These are phyloP conservation scores for Eucalyptus sideroxylon DNA, from an alignment of 345 rosid genomes.

Conservation along the genomic window DNA sequence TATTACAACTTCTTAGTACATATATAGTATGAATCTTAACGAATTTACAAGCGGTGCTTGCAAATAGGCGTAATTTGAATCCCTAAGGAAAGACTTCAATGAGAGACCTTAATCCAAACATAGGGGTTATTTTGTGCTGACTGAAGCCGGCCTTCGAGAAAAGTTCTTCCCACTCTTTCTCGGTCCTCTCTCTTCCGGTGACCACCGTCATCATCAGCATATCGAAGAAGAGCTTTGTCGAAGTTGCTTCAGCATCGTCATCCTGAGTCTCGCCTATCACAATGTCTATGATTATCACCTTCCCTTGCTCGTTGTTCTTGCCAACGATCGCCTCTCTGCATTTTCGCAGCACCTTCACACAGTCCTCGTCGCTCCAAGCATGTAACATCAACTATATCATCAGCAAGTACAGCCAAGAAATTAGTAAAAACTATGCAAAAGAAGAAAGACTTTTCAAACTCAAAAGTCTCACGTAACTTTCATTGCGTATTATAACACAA, in stretches of 20 bases:
- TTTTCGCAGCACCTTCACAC: conserved; percentile 18
- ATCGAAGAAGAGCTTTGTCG: conserved; percentile 23
- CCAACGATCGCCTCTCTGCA: conserved; percentile 20
- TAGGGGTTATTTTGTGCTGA: conserved; percentile 11
- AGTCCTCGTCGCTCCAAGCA: conserved; percentile 25
- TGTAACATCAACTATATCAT: conserved; percentile 18
- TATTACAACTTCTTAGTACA: background rate
- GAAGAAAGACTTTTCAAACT: background rate
- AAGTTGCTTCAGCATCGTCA: background rate
- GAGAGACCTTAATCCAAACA: conserved; percentile 21
- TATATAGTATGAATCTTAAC: background rate
- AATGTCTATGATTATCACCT: conserved; percentile 4
- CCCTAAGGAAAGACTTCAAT: conserved; percentile 23
- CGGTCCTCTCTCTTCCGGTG: conserved; percentile 16
- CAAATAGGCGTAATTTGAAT: background rate
- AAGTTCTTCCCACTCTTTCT: conserved; percentile 9
- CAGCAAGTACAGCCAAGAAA: background rate
- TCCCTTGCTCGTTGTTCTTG: background rate
- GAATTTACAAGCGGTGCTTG: background rate
- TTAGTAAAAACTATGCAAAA: background rate
- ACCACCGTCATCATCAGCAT: conserved; percentile 20
- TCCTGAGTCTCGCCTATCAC: background rate
- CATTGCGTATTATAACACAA: too few relatives aligned
- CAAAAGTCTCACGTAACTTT: background rate
- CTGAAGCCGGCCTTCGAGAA: conserved; percentile 18